These are phyloP conservation scores for Solanum virginianum DNA, from an alignment of 257 asterid genomes.

Conservation along the genomic window DNA sequence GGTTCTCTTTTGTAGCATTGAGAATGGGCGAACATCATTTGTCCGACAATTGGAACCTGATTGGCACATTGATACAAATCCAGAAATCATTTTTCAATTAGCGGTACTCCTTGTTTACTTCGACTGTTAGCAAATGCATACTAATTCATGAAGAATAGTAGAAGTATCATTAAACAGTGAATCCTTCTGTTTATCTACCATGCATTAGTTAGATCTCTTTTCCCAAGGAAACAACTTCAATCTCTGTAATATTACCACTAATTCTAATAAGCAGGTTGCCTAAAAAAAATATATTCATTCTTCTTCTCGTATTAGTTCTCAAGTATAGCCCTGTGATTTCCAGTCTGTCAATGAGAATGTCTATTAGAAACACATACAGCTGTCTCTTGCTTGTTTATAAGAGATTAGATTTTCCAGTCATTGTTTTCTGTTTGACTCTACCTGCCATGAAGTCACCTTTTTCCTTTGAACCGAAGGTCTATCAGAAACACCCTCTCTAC, in stretches of 20 bases:
- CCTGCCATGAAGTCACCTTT: no score
- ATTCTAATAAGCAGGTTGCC: not conserved
- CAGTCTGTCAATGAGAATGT: not conserved
- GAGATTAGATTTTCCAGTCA: not conserved
- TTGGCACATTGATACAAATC: conserved; percentile 92
- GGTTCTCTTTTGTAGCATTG: conserved; percentile 96
- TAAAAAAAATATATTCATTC: not conserved
- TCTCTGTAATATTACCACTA: not conserved
- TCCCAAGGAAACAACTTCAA: not conserved
- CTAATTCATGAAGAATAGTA: not conserved
- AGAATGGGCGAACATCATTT: conserved; percentile 72
- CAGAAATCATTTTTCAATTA: conserved; percentile 64
- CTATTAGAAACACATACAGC: not conserved
- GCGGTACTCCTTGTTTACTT: conserved; percentile 38
- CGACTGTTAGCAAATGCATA: not conserved
- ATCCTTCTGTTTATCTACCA: not conserved
- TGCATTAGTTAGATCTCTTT: not conserved
- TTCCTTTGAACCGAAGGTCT: no score
- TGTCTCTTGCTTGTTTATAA: not conserved
- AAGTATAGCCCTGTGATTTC: not conserved
- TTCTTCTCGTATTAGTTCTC: not conserved
- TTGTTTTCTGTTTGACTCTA: not conserved
- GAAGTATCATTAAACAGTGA: not conserved
- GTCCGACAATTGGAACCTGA: conserved; percentile 97
- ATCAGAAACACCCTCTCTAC: no score